Evolutionary conservation across 495 filamentous ascomycete species (phyloP).

Genomic region (Melanomma pulvis-pyrius): DNA sequence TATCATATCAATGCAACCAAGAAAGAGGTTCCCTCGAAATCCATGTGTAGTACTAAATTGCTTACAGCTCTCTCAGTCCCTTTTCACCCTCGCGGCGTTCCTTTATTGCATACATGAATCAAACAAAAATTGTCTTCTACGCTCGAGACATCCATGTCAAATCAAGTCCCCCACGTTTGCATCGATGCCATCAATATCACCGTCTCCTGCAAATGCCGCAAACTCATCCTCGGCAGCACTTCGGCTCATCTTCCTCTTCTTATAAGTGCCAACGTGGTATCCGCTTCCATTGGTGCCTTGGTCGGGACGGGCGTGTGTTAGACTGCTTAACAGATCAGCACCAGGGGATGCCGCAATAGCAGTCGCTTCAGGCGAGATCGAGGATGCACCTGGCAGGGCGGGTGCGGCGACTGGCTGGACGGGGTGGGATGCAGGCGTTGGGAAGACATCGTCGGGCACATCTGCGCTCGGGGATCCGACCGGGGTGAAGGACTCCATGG

Average conservation of each 20-base stretch:
- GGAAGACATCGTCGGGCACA: slow-evolving; percentile 30
- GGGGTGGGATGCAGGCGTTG: slow-evolving; percentile 3
- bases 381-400: slow-evolving; percentile 2
- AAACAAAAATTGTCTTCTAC: too few relatives aligned
- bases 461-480: slow-evolving; percentile 27
- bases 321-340: slow-evolving; percentile 21
- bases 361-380: slow-evolving; percentile 8
- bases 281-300: slow-evolving; percentile 9
- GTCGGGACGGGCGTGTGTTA: slow-evolving; percentile 12
- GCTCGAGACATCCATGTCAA: too few relatives aligned
- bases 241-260: slow-evolving; percentile 72
- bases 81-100: too few relatives aligned
- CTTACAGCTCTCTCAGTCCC: too few relatives aligned
- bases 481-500: slow-evolving; percentile 38
- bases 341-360: background rate
- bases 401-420: slow-evolving; percentile 19
- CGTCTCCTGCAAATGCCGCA: slow-evolving; percentile 65
- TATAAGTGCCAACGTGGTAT: slow-evolving; percentile 40
- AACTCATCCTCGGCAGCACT: slow-evolving; percentile 66
- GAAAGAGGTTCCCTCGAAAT: too few relatives aligned
- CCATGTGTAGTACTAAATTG: too few relatives aligned
- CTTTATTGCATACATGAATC: too few relatives aligned
- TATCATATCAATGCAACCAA: too few relatives aligned
- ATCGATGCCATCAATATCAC: slow-evolving; percentile 61
- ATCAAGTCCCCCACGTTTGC: slow-evolving; percentile 39